Evolutionary conservation across 176 grass and related monocot species (phyloP), one percentile per base, ranked within the genome.

Genomic region (Canna indica): DNA sequence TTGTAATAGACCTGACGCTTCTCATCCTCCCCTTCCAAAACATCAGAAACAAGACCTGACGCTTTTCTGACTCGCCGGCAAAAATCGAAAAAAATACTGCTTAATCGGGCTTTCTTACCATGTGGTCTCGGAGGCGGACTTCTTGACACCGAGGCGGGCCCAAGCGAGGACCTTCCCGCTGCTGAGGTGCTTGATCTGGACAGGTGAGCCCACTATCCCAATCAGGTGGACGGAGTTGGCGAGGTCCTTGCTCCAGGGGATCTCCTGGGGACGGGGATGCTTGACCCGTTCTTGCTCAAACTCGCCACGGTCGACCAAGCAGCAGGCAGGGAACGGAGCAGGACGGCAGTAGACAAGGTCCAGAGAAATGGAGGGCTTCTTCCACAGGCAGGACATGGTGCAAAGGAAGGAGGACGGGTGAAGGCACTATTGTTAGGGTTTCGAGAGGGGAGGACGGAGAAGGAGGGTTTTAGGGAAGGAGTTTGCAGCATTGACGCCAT

Each of bases 1-100:
- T 97, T 97, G 70, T 87, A 97, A 50, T 87, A 97, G 74, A 84
- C 76, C 25, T 78, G 81, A 16, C 56, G 58, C 27, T 83, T 92
- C 48, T 90, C 79, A 71, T 83, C 83, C 0, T 88, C 86, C 50
- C 78, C 78, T 22, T 85, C 80, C 45, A 87, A 73, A 72, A 81
- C 83, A 77, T 92, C 88, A 4, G 88, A 90, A 2, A 92, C 83
- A 48, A 70, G n/a, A n/a, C 3, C 10, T 3, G 3, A 69, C n/a
- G 31, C 36, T 30, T 69, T 48, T 5, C 27, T 16, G 5, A 7
- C 22, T 69, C 20, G 32, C 38, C 36, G 48, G 16, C 17, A 14
- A 54, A 7, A 28, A 58, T 78, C 22, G 47, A 57, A 47, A 39
- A 12, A 7, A 26, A 4, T 33, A 1, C 30, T 11, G 9, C 11